phyloP scores from a whole-genome alignment of 164 flowering plant species.

The Akebia trifoliata region DNA sequence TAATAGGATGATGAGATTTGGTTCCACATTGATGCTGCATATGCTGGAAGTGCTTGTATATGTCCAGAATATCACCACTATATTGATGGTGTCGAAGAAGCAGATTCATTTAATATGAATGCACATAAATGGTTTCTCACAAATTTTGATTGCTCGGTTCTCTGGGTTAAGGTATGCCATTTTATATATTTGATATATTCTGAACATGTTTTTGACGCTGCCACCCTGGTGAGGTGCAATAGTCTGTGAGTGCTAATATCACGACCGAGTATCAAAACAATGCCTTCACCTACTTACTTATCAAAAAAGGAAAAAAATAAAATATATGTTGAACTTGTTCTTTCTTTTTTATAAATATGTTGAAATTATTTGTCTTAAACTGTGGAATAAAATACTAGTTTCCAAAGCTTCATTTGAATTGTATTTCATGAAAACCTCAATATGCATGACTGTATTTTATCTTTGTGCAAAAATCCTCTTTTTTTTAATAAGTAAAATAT shows the following conservation, averaged over 20 bases:
- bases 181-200: conserved; percentile 6
- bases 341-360: too few species aligned
- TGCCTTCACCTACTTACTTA: too few species aligned
- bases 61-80: conserved; percentile 86
- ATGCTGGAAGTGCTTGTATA: conserved; percentile 97
- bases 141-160: conserved; percentile 85
- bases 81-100: conserved; percentile 81
- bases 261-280: too few species aligned
- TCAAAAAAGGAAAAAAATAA: too few species aligned
- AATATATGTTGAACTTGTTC: too few species aligned
- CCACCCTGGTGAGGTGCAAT: too few species aligned
- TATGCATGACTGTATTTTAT: background rate
- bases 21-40: conserved; percentile 95
- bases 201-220: background rate
- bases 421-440: background rate
- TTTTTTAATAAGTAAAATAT: too few species aligned
- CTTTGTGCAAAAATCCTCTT: too few species aligned
- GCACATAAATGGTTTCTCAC: conserved; percentile 96
- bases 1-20: conserved; percentile 61
- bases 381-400: too few species aligned
- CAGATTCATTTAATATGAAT: conserved; percentile 91
- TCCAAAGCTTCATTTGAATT: conserved; percentile 2
- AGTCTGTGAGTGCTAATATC: too few species aligned
- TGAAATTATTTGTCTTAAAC: too few species aligned
- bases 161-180: conserved; percentile 77